Conservation (phyloP, 139 green algal genomes). For the Micromonas commoda region DNA sequence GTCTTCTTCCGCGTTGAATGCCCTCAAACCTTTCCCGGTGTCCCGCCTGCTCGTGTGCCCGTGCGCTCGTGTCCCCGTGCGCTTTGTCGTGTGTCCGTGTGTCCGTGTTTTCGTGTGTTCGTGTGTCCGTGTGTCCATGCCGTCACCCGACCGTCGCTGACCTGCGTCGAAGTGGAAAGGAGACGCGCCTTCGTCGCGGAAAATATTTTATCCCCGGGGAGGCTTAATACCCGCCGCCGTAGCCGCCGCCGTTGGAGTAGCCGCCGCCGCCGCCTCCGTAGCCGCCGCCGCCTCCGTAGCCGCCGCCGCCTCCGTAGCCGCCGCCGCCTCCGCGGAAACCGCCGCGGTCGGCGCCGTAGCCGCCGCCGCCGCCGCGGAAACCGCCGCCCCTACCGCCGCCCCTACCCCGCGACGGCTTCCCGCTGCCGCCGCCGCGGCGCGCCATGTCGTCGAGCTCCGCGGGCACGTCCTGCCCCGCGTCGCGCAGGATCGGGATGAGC, state of each 20-base stretch:
- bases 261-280: conserved; percentile 1
- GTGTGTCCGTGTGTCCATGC: too few relatives aligned
- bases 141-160: too few relatives aligned
- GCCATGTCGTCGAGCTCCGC: conserved; percentile 34
- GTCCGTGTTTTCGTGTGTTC: too few relatives aligned
- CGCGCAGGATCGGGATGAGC: conserved; percentile 44
- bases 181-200: too few relatives aligned
- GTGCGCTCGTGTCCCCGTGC: too few relatives aligned
- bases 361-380: background rate
- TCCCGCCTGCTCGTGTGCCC: too few relatives aligned
- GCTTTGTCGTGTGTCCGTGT: too few relatives aligned
- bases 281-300: background rate
- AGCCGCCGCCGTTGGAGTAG: background rate
- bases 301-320: background rate
- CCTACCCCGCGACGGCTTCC: background rate
- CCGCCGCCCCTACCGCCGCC: conserved; percentile 8
- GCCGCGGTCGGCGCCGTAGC: background rate
- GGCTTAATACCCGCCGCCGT: conserved; percentile 12
- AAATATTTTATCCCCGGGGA: too few relatives aligned
- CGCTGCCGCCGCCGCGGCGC: conserved; percentile 9
- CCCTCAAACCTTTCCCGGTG: too few relatives aligned
- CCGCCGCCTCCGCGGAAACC: background rate
- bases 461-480: conserved; percentile 32
- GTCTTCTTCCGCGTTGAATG: too few relatives aligned
- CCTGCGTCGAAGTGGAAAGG: too few relatives aligned